Evolutionary conservation across 1,284 basidiomycete genomes (phyloP), one percentile per base, ranked within the genome.

Genomic region (Vanrija humicola): DNA sequence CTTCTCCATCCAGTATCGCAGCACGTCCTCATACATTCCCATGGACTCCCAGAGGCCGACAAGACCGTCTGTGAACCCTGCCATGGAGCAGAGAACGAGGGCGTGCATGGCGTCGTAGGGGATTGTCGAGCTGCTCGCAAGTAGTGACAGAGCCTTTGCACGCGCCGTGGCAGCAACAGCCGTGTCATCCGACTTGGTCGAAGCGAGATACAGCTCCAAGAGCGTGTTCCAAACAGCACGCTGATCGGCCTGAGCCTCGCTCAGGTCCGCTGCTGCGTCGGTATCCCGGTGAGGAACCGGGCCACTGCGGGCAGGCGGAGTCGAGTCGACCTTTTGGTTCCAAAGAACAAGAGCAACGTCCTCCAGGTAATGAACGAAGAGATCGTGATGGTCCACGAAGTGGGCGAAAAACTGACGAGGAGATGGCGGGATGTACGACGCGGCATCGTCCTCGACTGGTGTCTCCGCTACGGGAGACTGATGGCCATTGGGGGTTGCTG

Each of bases 11-110:
- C 88, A 93, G 78, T 90, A 93, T 19, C 92, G 83, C 26, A 98
- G 69, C 39, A 98, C 86, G 62, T 97, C 94, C 67, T 98, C 96
- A 73, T 91, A 90, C 93, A 98, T 94, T 3, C 88, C 92, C 79
- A 93, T 81, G 52, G 84, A 85, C 77, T 98, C 95, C 88, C 93
- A 98, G 1, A 98, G 79, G 9, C 89, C 78, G 0, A 98, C 87
- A 10, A 96, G 81, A 0, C 95, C 95, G 0, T 84, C 82, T 0
- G 86, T 91, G 70, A 92, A 97, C 3, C 79, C 80, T 38, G 83
- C 82, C 43, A 86, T 89, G 6, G 92, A 89, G 77, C 94, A 98
- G 0, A 99, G 82, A 43, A 98, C 88, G 25, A 98, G 80, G 3
- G 94, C 95, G 70, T 98, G 94, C 52, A 85, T 90, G 1, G 84